These are phyloP conservation scores for Leishmania braziliensis DNA, from an alignment of 208 protist genomes.

Conservation along the genomic window DNA sequence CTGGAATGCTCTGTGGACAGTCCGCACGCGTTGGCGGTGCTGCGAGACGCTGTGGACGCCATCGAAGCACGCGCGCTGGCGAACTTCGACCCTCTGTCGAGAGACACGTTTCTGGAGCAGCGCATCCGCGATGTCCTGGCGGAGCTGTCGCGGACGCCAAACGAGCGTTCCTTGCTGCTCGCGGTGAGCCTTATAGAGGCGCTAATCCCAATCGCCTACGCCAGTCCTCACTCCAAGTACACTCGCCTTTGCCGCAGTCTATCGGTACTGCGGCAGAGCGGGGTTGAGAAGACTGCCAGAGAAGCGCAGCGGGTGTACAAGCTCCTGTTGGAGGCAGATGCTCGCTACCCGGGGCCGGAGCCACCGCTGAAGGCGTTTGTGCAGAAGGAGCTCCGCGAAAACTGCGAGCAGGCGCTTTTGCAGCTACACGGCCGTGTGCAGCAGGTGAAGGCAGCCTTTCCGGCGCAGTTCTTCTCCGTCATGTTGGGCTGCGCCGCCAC, in stretches of 20 bases:
- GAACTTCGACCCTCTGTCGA: slow-evolving; percentile 75
- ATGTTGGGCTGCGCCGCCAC: slow-evolving; percentile 73
- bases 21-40: slow-evolving; percentile 60
- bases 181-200: slow-evolving; percentile 80
- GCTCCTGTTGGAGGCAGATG: slow-evolving; percentile 69
- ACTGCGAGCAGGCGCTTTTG: slow-evolving; percentile 77
- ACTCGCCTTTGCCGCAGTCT: slow-evolving; percentile 84
- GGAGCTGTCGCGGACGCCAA: slow-evolving; percentile 62
- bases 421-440: slow-evolving; percentile 80
- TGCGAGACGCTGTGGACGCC: slow-evolving; percentile 74
- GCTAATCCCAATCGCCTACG: slow-evolving; percentile 82
- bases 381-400: slow-evolving; percentile 85
- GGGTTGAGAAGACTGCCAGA: slow-evolving; percentile 57
- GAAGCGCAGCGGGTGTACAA: slow-evolving; percentile 84
- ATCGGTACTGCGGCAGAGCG: slow-evolving; percentile 68
- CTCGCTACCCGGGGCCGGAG: slow-evolving; percentile 40
- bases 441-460: slow-evolving; percentile 48
- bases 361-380: slow-evolving; percentile 83
- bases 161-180: slow-evolving; percentile 55
- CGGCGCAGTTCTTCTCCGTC: slow-evolving; percentile 77
- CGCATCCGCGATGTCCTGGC: slow-evolving; percentile 80
- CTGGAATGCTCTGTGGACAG: slow-evolving; percentile 72
- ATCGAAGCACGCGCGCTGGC: slow-evolving; percentile 79
- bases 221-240: slow-evolving; percentile 79
- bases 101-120: slow-evolving; percentile 85